Evolutionary conservation across 1,284 basidiomycete species (phyloP), one percentile per base, ranked within the genome.

Genomic region (Bondarzewia mesenterica): DNA sequence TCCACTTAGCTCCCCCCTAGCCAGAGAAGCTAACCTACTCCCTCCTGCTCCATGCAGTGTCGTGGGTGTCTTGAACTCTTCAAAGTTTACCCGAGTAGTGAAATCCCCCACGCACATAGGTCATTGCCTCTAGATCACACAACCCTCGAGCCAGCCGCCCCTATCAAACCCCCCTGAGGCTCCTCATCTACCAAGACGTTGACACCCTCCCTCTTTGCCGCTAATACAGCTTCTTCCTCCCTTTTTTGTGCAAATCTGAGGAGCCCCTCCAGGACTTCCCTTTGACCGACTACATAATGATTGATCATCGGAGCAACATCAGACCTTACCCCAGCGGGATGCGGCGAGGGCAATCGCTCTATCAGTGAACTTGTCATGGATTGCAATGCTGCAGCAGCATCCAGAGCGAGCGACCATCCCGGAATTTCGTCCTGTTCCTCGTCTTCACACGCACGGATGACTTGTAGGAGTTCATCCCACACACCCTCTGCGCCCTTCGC

Each of bases 341-440:
- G 56, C 38, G 55, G 52, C 26, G 47, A 54, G 15, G 78, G 78
- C 20, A 89, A 66, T 16, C 72, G 75, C 10, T 71, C 70, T 37
- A 83, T 58, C 53, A 85, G 66, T 18, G 66, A 63, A 50, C 76
- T 68, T 7, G 80, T 66, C 85, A 91, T 89, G 26, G 79, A 75
- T 8, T 68, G 69, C 50, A 92, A 60, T 58, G 75, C 69, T 8
- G 74, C 77, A 21, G 85, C 79, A 1, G 83, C 76, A 50, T 86
- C 78, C 47, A 89, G 66, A 54, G 42, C 26, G 38, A 50, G 35
- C 40, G 49, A 41, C 53, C 56, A 53, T 27, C 50, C 48, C 15
- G 51, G 39, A 12, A n/a, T n/a, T 14, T 43, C 21, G 25, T 10
- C 23, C 23, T 43, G 20, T 14, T 58, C 61, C 6, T 59, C 59